A percentile compares a stretch with the other conserved stretches of the same genome.
Evolutionary conservation across 1,139 yeast genomes (phyloP).

Genomic region (Saccharomyces hybrid): DNA sequence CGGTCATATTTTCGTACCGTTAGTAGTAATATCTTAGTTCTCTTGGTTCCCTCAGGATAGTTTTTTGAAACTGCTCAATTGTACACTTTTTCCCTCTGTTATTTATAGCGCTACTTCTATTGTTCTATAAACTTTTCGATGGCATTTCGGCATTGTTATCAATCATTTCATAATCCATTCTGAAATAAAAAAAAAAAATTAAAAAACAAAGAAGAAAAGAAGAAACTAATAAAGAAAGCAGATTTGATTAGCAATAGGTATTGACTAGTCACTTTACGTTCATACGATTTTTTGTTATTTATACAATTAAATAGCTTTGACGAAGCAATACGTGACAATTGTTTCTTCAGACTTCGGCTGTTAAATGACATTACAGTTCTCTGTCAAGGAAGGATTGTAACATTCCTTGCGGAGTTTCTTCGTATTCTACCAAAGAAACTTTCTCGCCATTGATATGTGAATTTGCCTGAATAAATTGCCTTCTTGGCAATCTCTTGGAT

Average conservation of each 20-base stretch:
- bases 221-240: background rate
- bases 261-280: too few relatives aligned
- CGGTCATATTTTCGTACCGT: conserved; percentile 8
- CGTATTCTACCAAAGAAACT: conserved; percentile 60
- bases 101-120: background rate
- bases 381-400: conserved; percentile 71
- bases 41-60: background rate
- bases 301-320: background rate
- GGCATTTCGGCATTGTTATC: background rate
- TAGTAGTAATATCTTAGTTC: too few relatives aligned
- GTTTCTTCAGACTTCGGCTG: background rate
- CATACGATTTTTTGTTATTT: background rate
- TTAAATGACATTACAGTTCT: conserved; percentile 21
- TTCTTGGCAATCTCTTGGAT: conserved; percentile 69
- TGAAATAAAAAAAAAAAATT: background rate
- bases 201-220: background rate
- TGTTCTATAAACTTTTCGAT: background rate
- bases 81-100: background rate
- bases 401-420: conserved; percentile 68
- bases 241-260: too few relatives aligned
- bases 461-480: conserved; percentile 78
- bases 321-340: background rate
- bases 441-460: conserved; percentile 32
- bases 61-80: background rate
- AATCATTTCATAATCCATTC: background rate